Evolutionary conservation across 1,284 basidiomycete species (phyloP).

Genomic region (Naganishia sp.): DNA sequence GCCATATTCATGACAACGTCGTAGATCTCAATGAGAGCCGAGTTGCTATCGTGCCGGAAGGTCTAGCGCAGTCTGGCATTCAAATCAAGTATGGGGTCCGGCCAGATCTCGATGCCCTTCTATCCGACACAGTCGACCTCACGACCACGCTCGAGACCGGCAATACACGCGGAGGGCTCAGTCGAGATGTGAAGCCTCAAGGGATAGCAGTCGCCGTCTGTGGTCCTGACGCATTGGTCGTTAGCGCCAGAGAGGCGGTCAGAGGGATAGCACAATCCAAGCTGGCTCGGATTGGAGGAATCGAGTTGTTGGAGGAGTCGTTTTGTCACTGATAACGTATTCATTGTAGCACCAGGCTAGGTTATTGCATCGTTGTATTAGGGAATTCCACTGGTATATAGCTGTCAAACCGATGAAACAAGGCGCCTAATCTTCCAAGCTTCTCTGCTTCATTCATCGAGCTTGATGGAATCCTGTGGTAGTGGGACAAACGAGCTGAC

Average conservation of each 20-base stretch:
- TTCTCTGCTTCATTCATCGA: too few relatives aligned
- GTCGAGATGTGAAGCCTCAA: constrained; percentile 35
- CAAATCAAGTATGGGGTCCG: constrained; percentile 37
- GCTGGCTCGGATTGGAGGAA: constrained; percentile 41
- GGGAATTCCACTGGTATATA: background rate
- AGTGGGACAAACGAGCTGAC: too few relatives aligned
- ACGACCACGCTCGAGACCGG: background rate
- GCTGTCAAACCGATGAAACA: too few relatives aligned
- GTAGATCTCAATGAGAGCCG: constrained; percentile 27
- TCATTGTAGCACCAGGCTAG: background rate
- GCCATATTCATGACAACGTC: constrained; percentile 9
- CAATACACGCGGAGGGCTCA: constrained; percentile 37
- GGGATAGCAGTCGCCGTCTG: constrained; percentile 43
- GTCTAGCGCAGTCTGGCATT: constrained; percentile 32
- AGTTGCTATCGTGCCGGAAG: constrained; percentile 11
- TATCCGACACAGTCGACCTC: constrained; percentile 36
- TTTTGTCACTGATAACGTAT: constrained; percentile 42
- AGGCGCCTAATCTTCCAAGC: too few relatives aligned
- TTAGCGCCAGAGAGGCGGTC: constrained; percentile 40
- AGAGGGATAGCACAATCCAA: constrained; percentile 38
- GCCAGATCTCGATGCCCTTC: constrained; percentile 38
- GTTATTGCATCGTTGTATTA: background rate
- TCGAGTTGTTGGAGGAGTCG: constrained; percentile 49
- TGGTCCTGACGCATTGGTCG: constrained; percentile 46
- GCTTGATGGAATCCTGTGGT: too few relatives aligned